Percentiles rank a stretch among this genome's conserved stretches.
Conservation (phyloP, 768 basidiomycete species). For the Coprinopsis sp. region DNA sequence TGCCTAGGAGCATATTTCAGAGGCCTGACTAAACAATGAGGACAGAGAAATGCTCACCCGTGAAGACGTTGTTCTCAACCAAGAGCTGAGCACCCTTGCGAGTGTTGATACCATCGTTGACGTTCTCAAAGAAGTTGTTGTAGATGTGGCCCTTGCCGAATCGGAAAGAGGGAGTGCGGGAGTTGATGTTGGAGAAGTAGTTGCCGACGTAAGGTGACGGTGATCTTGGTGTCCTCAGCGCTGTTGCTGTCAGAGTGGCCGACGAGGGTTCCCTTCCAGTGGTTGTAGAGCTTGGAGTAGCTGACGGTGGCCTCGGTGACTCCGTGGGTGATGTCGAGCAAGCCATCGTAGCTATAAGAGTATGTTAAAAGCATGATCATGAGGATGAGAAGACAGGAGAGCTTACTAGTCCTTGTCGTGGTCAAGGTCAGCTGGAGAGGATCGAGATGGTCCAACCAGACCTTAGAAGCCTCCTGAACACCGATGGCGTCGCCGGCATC, state of each 20-base stretch:
- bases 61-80: constrained; percentile 45
- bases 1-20: too few species aligned
- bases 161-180: constrained; percentile 42
- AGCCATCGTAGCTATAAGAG: constrained; percentile 43
- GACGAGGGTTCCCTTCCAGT: constrained; percentile 44
- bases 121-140: constrained; percentile 41
- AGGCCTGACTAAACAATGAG: too few species aligned
- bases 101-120: constrained; percentile 41
- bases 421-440: constrained; percentile 39
- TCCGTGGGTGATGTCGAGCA: constrained; percentile 43
- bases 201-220: constrained; percentile 41
- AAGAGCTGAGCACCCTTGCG: constrained; percentile 42
- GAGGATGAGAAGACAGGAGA: too few species aligned
- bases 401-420: constrained; percentile 40
- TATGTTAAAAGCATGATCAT: too few species aligned
- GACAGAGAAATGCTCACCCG: too few species aligned
- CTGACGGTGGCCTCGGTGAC: constrained; percentile 39
- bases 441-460: constrained; percentile 46
- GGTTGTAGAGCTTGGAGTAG: constrained; percentile 36
- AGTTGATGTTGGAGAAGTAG: constrained; percentile 39
- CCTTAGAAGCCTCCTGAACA: constrained; percentile 33
- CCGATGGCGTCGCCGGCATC: constrained; percentile 42
- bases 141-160: constrained; percentile 44
- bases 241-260: constrained; percentile 36
- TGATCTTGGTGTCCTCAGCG: constrained; percentile 34